Evolutionary conservation across 352 stramenopile genomes (phyloP), one percentile per base, ranked within the genome.

Genomic region (Pythium phragmiticola): DNA sequence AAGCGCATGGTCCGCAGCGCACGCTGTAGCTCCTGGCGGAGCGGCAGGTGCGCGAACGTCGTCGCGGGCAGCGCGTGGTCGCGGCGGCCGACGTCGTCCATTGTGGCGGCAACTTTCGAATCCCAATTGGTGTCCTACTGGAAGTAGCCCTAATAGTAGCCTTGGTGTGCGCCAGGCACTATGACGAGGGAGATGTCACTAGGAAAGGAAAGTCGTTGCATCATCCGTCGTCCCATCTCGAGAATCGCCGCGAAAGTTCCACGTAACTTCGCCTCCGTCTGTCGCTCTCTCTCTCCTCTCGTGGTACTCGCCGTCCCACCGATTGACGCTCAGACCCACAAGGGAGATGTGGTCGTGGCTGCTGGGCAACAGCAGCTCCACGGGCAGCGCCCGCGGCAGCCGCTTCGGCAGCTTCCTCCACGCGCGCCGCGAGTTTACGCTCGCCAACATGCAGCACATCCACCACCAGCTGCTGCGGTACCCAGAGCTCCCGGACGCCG

Each of bases 381-480:
- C 37, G 36, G 21, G 63, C 60, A 66, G 66, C 19, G 36, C 63
- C 43, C 34, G 66, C 41, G 57, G 68, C 47, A 41, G 57, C 46
- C 60, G 67, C 34, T 59, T 70, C 53, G 45, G 55, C 23, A 62
- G 51, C 34, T 70, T 74, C 36, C 57, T 74, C 1, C 28, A 48
- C 4, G 39, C 54, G 43, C 63, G 63, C 28, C 74, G 72, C 66
- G 78, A 89, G 57, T 91, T 91, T 66, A 85, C 77, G 8, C 68
- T 93, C 19, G 65, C 70, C 57, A 88, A 81, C 64, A 87, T 93
- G 77, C 80, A 84, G 51, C 69, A 80, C n/a, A 73, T 95, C 55
- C 87, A 95, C 70, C 62, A 71, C 28, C 84, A 94, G 54, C 76
- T 95, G 34, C 66, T 78, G 36, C 71, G 72, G 30, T 90, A 80